Evolutionary conservation across 192 early-diverging fungal species (phyloP).

Genomic region (Entomortierella beljakovae): DNA sequence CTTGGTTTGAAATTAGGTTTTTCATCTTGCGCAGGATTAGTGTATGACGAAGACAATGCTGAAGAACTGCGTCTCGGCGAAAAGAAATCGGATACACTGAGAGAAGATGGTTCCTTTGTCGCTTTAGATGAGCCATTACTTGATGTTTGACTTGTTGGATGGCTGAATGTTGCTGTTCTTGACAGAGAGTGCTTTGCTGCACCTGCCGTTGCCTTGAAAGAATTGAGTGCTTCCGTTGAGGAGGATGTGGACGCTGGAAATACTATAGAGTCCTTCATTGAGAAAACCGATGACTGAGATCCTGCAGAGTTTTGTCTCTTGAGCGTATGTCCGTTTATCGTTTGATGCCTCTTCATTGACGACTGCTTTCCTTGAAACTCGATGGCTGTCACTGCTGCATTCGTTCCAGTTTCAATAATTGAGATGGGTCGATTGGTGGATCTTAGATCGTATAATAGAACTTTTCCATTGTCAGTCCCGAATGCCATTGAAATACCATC

Average conservation of each 20-base stretch:
- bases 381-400: constrained; percentile 32
- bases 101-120: constrained; percentile 13
- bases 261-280: constrained; percentile 6
- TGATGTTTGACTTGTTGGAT: constrained; percentile 6
- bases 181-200: constrained; percentile 2
- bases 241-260: not conserved
- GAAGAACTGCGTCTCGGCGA: not conserved
- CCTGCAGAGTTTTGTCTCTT: constrained; percentile 42
- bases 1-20: not conserved
- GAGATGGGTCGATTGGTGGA: constrained; percentile 46
- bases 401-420: constrained; percentile 34
- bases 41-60: not conserved
- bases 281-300: constrained; percentile 5
- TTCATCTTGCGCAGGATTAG: constrained; percentile 1
- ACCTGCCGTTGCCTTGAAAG: not conserved
- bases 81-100: constrained; percentile 4
- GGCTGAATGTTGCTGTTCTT: constrained; percentile 20
- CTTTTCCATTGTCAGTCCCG: constrained; percentile 55
- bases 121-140: constrained; percentile 1
- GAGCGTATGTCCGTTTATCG: constrained; percentile 20
- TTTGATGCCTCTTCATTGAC: constrained; percentile 25
- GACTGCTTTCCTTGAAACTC: constrained; percentile 32
- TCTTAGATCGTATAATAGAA: constrained; percentile 57
- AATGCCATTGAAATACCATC: constrained; percentile 57
- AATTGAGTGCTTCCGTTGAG: not conserved